Base-by-base conservation (phyloP, 1,139 yeast species). In the Hansenula sp. region DNA sequence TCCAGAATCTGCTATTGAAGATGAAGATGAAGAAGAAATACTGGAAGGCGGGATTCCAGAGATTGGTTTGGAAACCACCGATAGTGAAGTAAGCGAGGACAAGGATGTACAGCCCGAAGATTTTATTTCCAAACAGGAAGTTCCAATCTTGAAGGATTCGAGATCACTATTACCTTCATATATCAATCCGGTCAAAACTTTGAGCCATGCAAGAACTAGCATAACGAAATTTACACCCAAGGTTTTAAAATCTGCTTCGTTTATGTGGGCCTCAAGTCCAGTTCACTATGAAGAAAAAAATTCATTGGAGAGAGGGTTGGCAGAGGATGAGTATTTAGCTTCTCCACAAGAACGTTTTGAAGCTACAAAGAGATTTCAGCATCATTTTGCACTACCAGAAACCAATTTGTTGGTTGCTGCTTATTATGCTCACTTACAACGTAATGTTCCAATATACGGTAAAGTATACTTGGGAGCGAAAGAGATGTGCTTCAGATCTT, bases 401-500 rank as follows among this genome's bases (percentile, higher is more conserved):
- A 63, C 70, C 3, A 80, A 77, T 38, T 61, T 61, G 8, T 67
- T 91, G 44, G 63, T 83, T 1, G 82, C 96, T 0, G 74, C 89
- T 1, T 91, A 87, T 58, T 83, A 78, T 57, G 76, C 86, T 8
- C 87, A 88, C 62, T 63, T 90, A 27, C 81, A 77, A 48, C 77
- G 85, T 50, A 76, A 85, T 3, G 65, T 87, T 16, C 96, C 96
- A 0, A 70, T 84, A 5, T 87, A 86, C 63, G 98, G 98, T 3
- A 87, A 87, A 58, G 59, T 91, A 3, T 89, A 89, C 57, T 59
- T 91, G 17, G 87, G 96, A 1, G 70, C 74, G 24, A 72, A 71
- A 32, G 79, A 74, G 48, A 60, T 91, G 16, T 90, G 96, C 51
- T 91, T 86, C 63, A 71, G 95, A 47, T 84, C 96, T 42, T 68